Conservation (phyloP, 345 rosid species). For the Eucalyptus viminalis region DNA sequence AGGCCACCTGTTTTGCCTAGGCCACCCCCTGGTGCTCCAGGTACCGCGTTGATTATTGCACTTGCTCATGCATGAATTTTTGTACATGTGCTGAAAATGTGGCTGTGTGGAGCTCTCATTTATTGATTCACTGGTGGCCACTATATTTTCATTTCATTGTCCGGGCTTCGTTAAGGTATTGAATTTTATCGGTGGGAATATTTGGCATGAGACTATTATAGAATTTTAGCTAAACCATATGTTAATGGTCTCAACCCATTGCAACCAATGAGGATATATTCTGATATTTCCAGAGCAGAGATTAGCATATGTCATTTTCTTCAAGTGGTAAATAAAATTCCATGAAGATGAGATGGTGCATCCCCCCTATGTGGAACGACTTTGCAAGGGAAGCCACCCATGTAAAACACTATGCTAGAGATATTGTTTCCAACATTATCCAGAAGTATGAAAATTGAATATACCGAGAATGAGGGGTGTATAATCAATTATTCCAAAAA, state of each 20-base stretch:
- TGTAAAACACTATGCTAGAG: background rate
- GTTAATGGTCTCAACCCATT: background rate
- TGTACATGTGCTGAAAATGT: background rate
- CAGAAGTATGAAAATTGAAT: background rate
- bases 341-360: background rate
- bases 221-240: background rate
- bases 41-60: background rate
- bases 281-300: background rate
- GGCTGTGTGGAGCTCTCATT: background rate
- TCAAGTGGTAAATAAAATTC: background rate
- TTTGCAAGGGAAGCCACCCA: background rate
- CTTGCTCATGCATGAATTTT: background rate
- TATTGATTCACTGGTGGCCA: background rate
- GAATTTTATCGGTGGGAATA: background rate
- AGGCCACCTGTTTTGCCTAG: slow-evolving; percentile 87
- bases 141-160: background rate
- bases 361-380: background rate
- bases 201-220: background rate
- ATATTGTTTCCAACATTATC: background rate
- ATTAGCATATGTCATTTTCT: background rate
- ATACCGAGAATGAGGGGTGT: background rate
- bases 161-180: background rate
- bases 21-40: slow-evolving; percentile 54
- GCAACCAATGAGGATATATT: background rate
- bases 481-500: background rate